Base-by-base conservation (phyloP, 805 yeast genomes). In the Yarrowia yakushimensis region DNA sequence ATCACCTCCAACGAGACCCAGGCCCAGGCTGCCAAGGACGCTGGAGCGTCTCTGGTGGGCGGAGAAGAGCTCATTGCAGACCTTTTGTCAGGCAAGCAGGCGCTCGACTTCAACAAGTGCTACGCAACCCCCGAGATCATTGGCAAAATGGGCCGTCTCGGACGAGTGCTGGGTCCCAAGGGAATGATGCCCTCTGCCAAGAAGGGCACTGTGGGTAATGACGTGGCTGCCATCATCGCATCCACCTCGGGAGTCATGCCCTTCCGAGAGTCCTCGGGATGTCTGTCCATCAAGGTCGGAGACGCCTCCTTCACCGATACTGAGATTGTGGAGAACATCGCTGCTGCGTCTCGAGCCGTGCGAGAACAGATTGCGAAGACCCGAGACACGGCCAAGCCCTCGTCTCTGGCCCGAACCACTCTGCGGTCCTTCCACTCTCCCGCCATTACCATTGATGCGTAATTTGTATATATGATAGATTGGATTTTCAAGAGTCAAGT, bases 101-200 rank as follows among this genome's bases (percentile, higher is more conserved):
- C 36, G 12, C 69, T 84, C 31, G 80, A 82, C 66, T 87, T 85
- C 69, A 91, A 90, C 69, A 86, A 85, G 69, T 84, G 90, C 50
- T 86, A 87, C 71, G 96, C 97, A 6, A 87, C 97, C 1, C 89
- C 96, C 1, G 97, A 89, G 36, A 83, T 90, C 63, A 81, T 82
- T 22, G 74, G 81, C n/a, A 79, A 80, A 25, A 78, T 94, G 66
- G 71, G 68, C n/a, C 81, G 82, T 63, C 77, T 90, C 22, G 97
- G 94, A n/a, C 83, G 91, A 70, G 77, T 81, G 11, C 80, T 94
- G 68, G 98, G 98, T 64, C 96, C 96, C 31, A 84, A 80, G 70
- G 96, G 96, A 23, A 79, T 94, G 68, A 86, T 92, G 88, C 98
- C 99, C 50, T 81, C 82, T 45, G 85, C 82, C 13, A 91, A 90